phyloP scores from a whole-genome alignment of 129 eudicot genomes.

The Ambrosia trifida region DNA sequence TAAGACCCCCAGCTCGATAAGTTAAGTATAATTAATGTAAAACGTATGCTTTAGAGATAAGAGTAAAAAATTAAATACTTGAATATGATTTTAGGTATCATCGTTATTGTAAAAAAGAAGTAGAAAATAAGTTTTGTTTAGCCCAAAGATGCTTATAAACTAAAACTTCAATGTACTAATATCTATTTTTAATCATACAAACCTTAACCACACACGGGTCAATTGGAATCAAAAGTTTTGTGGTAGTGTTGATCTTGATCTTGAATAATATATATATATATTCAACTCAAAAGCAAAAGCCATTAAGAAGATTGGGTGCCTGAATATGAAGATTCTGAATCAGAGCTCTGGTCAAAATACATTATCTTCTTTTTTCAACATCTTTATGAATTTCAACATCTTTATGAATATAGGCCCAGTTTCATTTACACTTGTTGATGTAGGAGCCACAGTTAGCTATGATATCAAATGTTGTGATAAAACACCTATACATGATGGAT shows the following conservation, averaged over 20 bases:
- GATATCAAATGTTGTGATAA: neutral
- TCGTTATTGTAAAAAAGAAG: too few relatives aligned
- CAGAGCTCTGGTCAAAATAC: slow-evolving; percentile 28
- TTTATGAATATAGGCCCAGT: slow-evolving; percentile 12
- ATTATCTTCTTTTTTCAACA: slow-evolving; percentile 13
- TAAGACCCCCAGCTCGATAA: too few relatives aligned
- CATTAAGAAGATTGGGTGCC: slow-evolving; percentile 26
- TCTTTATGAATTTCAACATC: slow-evolving; percentile 22
- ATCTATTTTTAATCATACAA: too few relatives aligned
- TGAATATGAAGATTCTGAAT: slow-evolving; percentile 23
- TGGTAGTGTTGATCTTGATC: slow-evolving; percentile 9
- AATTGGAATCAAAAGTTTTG: slow-evolving; percentile 12
- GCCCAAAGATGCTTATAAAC: too few relatives aligned
- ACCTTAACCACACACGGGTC: neutral
- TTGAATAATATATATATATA: slow-evolving; percentile 9
- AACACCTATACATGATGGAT: slow-evolving; percentile 1
- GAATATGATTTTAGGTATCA: too few relatives aligned
- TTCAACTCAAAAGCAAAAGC: slow-evolving; percentile 11
- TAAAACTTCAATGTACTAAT: too few relatives aligned
- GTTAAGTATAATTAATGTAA: too few relatives aligned
- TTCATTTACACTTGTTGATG: slow-evolving; percentile 24
- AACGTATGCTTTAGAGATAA: too few relatives aligned
- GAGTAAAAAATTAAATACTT: too few relatives aligned
- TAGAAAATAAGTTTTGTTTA: too few relatives aligned
- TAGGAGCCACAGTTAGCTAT: slow-evolving; percentile 32